Evolutionary conservation across 1,139 yeast genomes (phyloP), one percentile per base, ranked within the genome.

Genomic region (Scheffersomyces parashehatae): DNA sequence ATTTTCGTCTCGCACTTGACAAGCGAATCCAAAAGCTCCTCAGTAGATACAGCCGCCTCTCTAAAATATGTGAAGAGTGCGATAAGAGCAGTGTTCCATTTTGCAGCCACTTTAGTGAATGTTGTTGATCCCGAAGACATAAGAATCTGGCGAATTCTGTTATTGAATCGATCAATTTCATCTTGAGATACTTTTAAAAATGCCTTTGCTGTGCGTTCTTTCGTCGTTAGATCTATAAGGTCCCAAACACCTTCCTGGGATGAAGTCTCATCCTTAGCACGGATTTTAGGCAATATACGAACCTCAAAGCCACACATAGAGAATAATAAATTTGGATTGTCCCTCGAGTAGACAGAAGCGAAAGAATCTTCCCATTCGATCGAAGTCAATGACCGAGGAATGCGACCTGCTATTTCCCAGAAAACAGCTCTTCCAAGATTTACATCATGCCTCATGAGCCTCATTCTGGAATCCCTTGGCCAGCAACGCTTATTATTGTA

Each of bases 101-200:
- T 89, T 34, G 95, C 85, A 2, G 96, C 97, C 48, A 93, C 88
- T 62, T 90, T 93, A 0, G 97, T 87, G 62, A 95, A 95, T 0
- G 99, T 89, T 0, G 97, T 85, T 0, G 97, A 88, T 0, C 99
- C 99, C 0, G 97, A 87, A 3, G 97, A 85, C 96, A 93, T 88
- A 54, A 95, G 74, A 40, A 95, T 85, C 59, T 93, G 97, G 31
- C 97, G 76, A 35, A 93, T 85, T 47, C 96, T 76, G 59, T 88
- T 88, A 54, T 86, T 83, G 68, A 95, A 95, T 43, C 80, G 79
- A 31, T 84, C 86, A 40, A 93, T 83, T 46, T 87, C 96, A 37
- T 79, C 87, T 38, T 83, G 83, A 0, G 95, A 79, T 0, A 95
- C 99, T 55, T 89, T 86, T 45, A 95, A 69, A 57, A 71, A 89